Percentiles rank a stretch among this genome's conserved stretches.
Conservation (phyloP, 1,139 yeast species). For the Candida frijolesensis region DNA sequence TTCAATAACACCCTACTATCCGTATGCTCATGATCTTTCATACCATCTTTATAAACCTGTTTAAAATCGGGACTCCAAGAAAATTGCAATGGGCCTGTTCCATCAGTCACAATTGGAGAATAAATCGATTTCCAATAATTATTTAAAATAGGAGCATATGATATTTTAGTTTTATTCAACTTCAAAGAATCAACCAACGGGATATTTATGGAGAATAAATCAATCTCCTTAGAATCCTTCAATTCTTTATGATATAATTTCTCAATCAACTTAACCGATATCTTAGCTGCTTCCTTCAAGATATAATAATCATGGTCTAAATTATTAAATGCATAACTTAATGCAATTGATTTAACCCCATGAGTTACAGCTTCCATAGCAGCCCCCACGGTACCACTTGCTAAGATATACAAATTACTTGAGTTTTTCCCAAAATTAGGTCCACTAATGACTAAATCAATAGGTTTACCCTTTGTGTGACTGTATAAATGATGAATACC, state of each 20-base stretch:
- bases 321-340: constrained; percentile 76
- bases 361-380: constrained; percentile 92
- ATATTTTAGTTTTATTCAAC: constrained; percentile 56
- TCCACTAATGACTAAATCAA: constrained; percentile 88
- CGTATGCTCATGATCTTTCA: constrained; percentile 52
- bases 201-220: constrained; percentile 80
- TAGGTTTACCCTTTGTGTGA: constrained; percentile 50
- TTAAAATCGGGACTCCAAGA: constrained; percentile 86
- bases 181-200: constrained; percentile 64
- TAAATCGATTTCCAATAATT: constrained; percentile 77
- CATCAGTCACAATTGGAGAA: constrained; percentile 23
- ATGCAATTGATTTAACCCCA: constrained; percentile 73
- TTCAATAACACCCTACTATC: constrained; percentile 58
- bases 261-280: constrained; percentile 64
- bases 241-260: constrained; percentile 58
- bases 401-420: constrained; percentile 82
- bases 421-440: constrained; percentile 96
- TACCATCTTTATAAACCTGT: constrained; percentile 63
- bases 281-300: constrained; percentile 65
- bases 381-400: constrained; percentile 98
- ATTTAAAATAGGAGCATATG: constrained; percentile 75
- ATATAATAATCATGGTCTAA: constrained; percentile 55
- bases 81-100: constrained; percentile 43
- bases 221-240: constrained; percentile 49
- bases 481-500: constrained; percentile 75